Evolutionary conservation across 2,329 filamentous ascomycete genomes (phyloP), one percentile per base, ranked within the genome.

Genomic region (Colletotrichum trifolii): DNA sequence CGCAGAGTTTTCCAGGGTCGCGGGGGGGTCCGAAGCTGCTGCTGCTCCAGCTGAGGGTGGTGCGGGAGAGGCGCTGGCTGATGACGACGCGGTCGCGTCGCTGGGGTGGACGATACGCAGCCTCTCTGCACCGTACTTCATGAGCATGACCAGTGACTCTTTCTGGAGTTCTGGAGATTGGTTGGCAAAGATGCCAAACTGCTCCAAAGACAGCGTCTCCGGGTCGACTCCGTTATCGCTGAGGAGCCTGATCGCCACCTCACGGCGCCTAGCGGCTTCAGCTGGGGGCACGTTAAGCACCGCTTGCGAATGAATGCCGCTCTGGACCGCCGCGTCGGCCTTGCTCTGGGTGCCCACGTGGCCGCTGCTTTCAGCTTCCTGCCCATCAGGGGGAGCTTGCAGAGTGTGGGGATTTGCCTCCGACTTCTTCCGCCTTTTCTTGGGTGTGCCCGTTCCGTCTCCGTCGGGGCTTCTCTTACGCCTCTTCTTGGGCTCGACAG

Each of bases 111-210:
- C 83, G 53, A 89, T 87, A 10, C 83, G 79, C 33, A 89, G 74
- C 12, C 82, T 77, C 70, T 87, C 85, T 7, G 86, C 85, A 17
- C 86, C 86, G 60, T 87, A 87, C 69, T 81, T 82, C 1, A 81
- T 79, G 10, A 88, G 77, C 85, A 89, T 85, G 1, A 77, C 79
- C 12, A 89, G 73, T 1, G 86, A 88, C 57, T 85, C 80, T 56
- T 77, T 75, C 67, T 88, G 86, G 6, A 88, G 73, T 3, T 82
- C 79, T 0, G 85, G 85, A 1, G 85, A 82, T 73, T 89, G 86
- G 59, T 89, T 88, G 8, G 85, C 79, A 68, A 89, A 87, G 13
- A 87, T 88, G 68, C 77, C 82, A 66, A 88, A 86, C 69, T 88
- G 86, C 49, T 88, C 85, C 4, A 74, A 67, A 0, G 83, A 85